A percentile compares a stretch with the other conserved stretches of the same genome.
Evolutionary conservation across 345 rosid genomes (phyloP).

Genomic region (Acer campestre): DNA sequence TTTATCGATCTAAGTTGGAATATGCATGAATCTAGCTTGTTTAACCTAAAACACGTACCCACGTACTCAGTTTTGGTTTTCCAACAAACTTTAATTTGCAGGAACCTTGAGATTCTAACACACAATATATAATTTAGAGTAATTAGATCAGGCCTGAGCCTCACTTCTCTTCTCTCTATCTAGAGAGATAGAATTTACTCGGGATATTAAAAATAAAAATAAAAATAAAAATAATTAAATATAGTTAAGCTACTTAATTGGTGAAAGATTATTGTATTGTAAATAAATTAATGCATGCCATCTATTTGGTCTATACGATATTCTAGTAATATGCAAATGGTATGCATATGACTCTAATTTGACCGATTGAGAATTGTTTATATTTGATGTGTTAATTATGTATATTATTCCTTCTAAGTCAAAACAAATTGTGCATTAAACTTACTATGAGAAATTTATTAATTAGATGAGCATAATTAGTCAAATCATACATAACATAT

Average conservation of each 20-base stretch:
- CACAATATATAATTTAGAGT: not conserved
- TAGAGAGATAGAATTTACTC: constrained; percentile 2
- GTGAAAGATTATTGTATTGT: not conserved
- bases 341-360: constrained; percentile 15
- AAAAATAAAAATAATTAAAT: not conserved
- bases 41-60: constrained; percentile 9
- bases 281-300: not conserved
- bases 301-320: not conserved
- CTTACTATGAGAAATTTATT: not conserved
- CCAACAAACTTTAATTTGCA: constrained; percentile 1
- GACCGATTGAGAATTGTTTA: not conserved
- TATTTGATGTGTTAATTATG: not conserved
- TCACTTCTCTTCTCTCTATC: not conserved
- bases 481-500: not conserved
- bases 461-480: constrained; percentile 6
- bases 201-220: constrained; percentile 1
- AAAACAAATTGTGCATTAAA: constrained; percentile 10
- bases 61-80: constrained; percentile 8
- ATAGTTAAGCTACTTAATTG: too few species aligned
- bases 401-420: constrained; percentile 10
- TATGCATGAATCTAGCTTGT: constrained; percentile 22
- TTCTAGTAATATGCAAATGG: not conserved
- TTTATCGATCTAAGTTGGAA: not conserved
- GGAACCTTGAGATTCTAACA: constrained; percentile 25
- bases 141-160: not conserved